These are phyloP conservation scores for Blastocystis sp. DNA, from an alignment of 352 stramenopile genomes.

Conservation along the genomic window DNA sequence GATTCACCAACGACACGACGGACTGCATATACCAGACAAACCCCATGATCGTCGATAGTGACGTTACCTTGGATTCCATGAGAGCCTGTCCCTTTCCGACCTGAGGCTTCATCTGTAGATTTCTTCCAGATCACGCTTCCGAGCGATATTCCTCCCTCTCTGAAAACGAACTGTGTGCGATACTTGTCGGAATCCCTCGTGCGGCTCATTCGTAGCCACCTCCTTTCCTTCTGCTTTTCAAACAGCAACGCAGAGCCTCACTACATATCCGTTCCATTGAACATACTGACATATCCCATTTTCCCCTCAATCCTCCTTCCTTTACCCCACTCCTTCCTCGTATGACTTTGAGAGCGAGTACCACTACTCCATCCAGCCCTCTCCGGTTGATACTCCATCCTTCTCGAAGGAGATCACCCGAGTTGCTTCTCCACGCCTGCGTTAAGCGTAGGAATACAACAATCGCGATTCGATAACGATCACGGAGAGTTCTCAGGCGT, in stretches of 20 bases:
- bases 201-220: constrained; percentile 8
- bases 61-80: constrained; percentile 7
- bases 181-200: constrained; percentile 13
- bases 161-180: constrained; percentile 47
- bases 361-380: not conserved
- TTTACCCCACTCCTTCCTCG: constrained; percentile 5
- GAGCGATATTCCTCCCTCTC: constrained; percentile 29
- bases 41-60: constrained; percentile 42
- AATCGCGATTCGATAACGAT: constrained; percentile 10
- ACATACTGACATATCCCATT: constrained; percentile 17
- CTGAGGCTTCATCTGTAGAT: not conserved
- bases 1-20: constrained; percentile 61
- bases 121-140: constrained; percentile 59
- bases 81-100: not conserved
- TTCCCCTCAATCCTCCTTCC: not conserved
- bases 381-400: constrained; percentile 19
- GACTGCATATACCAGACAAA: constrained; percentile 66
- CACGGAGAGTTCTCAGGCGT: not conserved
- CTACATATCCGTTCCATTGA: constrained; percentile 54
- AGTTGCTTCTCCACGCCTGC: not conserved
- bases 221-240: constrained; percentile 62
- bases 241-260: not conserved
- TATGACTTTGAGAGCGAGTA: constrained; percentile 29
- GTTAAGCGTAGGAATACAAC: constrained; percentile 27
- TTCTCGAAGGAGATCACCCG: constrained; percentile 33